These are phyloP conservation scores for Saccharomycopsis sp. DNA, from an alignment of 805 yeast species.

Conservation along the genomic window DNA sequence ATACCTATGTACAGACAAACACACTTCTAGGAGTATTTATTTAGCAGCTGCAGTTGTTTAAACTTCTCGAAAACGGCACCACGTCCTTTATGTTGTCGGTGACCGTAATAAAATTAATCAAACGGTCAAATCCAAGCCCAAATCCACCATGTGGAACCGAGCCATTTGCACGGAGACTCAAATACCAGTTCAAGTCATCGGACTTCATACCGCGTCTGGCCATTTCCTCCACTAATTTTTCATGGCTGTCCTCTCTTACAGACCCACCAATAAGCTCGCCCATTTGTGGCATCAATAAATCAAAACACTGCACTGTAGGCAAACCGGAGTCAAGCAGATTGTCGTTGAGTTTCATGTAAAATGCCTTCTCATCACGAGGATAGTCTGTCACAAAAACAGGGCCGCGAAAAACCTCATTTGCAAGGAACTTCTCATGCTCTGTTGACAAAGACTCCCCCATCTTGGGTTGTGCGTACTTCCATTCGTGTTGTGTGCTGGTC, in stretches of 20 bases:
- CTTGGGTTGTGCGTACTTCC: slow-evolving; percentile 37
- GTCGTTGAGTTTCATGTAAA: slow-evolving; percentile 72
- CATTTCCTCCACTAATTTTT: slow-evolving; percentile 43
- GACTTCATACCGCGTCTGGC: slow-evolving; percentile 46
- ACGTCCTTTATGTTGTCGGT: slow-evolving; percentile 80
- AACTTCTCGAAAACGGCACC: slow-evolving; percentile 79
- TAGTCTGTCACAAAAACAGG: slow-evolving; percentile 91
- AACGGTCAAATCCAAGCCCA: slow-evolving; percentile 90
- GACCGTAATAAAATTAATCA: slow-evolving; percentile 65
- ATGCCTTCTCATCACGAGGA: slow-evolving; percentile 74
- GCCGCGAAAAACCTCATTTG: slow-evolving; percentile 52
- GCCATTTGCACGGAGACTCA: slow-evolving; percentile 67
- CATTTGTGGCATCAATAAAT: slow-evolving; percentile 78
- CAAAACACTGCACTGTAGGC: slow-evolving; percentile 82
- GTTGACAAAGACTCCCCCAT: slow-evolving; percentile 76
- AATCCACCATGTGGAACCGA: slow-evolving; percentile 94
- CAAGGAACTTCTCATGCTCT: slow-evolving; percentile 89
- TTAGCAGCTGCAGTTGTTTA: slow-evolving; percentile 43
- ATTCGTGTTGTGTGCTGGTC: slow-evolving; percentile 29
- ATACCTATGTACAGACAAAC: too few relatives aligned
- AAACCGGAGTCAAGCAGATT: slow-evolving; percentile 23
- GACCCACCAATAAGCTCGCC: slow-evolving; percentile 97
- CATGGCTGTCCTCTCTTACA: slow-evolving; percentile 67
- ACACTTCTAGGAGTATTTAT: too few relatives aligned
- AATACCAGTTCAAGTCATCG: slow-evolving; percentile 71